Percentiles rank a stretch among this genome's conserved stretches.
Conservation (phyloP, 1,284 basidiomycete species). For the Rhodofomes roseus region DNA sequence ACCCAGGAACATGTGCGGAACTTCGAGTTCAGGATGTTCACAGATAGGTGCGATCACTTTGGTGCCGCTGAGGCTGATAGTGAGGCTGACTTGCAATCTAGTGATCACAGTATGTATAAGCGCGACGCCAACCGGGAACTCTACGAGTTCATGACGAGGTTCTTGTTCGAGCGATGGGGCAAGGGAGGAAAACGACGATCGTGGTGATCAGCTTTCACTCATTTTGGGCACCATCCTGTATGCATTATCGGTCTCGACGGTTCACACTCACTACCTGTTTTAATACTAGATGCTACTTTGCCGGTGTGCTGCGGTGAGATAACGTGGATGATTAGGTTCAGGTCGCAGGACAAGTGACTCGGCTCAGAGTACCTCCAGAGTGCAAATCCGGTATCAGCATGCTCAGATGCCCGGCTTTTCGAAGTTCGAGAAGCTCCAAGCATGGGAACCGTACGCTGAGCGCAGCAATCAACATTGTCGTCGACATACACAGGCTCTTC, state of each 20-base stretch:
- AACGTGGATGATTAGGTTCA: neutral
- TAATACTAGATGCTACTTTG: neutral
- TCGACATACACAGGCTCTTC: neutral
- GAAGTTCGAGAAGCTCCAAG: neutral
- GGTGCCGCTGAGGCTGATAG: neutral
- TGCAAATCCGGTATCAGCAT: neutral
- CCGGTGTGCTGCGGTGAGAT: neutral
- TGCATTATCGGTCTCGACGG: neutral
- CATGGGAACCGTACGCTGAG: neutral
- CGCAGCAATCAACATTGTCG: neutral
- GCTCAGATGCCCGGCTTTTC: neutral
- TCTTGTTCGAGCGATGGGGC: constrained; percentile 90
- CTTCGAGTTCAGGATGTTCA: constrained; percentile 94
- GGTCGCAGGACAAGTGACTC: neutral
- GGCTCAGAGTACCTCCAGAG: too few relatives aligned
- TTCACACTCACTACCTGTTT: neutral
- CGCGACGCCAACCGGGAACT: constrained; percentile 83
- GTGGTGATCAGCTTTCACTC: constrained; percentile 33
- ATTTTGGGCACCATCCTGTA: neutral
- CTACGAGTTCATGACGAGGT: constrained; percentile 82
- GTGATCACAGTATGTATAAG: constrained; percentile 73
- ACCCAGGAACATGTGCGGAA: constrained; percentile 72
- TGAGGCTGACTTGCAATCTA: constrained; percentile 28
- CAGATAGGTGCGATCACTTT: constrained; percentile 69
- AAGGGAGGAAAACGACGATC: constrained; percentile 66